A percentile compares a stretch with the other conserved stretches of the same genome.
phyloP scores from a whole-genome alignment of 768 basidiomycete genomes.

The Agrocybe pediades region DNA sequence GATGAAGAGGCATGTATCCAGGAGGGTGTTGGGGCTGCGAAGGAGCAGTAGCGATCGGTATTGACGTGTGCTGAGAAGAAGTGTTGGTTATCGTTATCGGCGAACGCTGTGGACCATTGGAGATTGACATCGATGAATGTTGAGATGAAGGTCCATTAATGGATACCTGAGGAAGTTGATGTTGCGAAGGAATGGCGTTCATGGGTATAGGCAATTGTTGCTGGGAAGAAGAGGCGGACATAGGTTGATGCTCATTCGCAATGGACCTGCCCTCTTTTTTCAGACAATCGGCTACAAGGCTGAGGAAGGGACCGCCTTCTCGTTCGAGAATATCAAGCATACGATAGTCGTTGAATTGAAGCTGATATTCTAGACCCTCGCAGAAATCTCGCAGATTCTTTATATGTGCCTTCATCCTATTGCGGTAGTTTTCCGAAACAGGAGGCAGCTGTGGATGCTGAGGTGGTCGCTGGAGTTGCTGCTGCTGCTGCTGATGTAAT shows the following conservation, averaged over 20 bases:
- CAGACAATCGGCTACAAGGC: constrained; percentile 40
- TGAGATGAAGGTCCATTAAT: not conserved
- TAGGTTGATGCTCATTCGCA: constrained; percentile 5
- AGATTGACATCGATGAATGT: not conserved
- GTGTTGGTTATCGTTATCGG: not conserved
- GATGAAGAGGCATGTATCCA: not conserved
- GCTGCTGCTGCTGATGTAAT: constrained; percentile 1
- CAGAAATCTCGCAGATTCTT: constrained; percentile 45
- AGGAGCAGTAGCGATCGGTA: not conserved
- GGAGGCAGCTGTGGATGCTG: constrained; percentile 13
- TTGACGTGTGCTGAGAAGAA: not conserved
- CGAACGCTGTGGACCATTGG: not conserved
- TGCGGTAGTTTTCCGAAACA: constrained; percentile 28
- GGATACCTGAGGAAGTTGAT: not conserved
- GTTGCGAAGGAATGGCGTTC: not conserved
- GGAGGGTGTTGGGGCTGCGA: not conserved
- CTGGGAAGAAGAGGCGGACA: not conserved
- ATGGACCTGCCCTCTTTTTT: constrained; percentile 37
- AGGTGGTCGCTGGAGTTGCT: constrained; percentile 5
- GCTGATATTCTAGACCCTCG: constrained; percentile 46
- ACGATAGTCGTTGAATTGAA: constrained; percentile 45
- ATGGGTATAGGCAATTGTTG: not conserved
- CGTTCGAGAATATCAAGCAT: constrained; percentile 44
- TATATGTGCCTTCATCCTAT: constrained; percentile 44
- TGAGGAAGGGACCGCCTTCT: constrained; percentile 41